phyloP scores from a whole-genome alignment of 225 moss, liverwort and hornwort species.

The Pleurozium schreberi region DNA sequence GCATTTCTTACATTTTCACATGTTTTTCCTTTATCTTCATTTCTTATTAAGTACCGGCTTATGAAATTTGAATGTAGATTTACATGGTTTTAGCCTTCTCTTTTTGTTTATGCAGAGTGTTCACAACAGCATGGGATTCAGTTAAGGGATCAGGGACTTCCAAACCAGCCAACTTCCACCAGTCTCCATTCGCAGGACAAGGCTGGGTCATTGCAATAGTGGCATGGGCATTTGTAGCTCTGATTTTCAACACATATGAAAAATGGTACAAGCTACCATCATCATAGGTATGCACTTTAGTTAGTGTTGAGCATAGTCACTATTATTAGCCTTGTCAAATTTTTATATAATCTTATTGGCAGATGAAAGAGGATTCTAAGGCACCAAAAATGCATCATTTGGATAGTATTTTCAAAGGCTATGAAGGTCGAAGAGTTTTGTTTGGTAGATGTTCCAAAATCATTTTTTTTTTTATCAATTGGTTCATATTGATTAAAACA shows the following conservation, averaged over 20 bases:
- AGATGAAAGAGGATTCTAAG: background rate
- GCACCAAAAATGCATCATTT: background rate
- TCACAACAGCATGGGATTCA: conserved; percentile 12
- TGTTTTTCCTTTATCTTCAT: background rate
- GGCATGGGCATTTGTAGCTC: conserved; percentile 26
- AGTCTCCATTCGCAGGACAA: conserved; percentile 35
- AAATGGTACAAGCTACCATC: conserved; percentile 20
- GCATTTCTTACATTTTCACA: background rate
- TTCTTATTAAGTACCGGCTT: background rate
- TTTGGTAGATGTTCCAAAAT: background rate
- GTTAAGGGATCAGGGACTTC: conserved; percentile 1
- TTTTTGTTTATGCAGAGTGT: conserved; percentile 20
- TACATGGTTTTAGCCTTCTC: background rate
- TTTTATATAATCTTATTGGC: background rate
- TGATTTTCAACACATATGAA: conserved; percentile 31
- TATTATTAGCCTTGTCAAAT: background rate
- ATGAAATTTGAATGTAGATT: background rate
- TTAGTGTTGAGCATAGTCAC: background rate
- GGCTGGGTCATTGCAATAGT: conserved; percentile 30
- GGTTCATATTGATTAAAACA: background rate
- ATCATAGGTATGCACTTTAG: background rate
- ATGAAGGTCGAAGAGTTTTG: background rate
- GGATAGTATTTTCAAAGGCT: background rate
- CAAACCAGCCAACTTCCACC: conserved; percentile 19
- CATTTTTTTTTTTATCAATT: too few relatives aligned